These are phyloP conservation scores for Saccharomyces kudriavzevii DNA, from an alignment of 805 yeast species.

Conservation along the genomic window DNA sequence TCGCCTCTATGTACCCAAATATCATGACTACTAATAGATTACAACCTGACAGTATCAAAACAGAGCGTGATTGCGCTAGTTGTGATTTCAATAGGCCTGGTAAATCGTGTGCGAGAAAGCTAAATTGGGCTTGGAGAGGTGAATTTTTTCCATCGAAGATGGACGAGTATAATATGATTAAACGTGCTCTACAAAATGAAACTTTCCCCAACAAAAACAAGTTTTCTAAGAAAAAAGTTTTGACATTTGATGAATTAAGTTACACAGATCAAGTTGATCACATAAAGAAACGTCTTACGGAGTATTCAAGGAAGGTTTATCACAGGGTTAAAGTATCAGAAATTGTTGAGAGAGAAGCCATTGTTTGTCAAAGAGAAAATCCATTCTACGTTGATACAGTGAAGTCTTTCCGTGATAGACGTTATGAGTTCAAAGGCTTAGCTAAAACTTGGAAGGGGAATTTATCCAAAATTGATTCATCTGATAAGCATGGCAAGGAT, in stretches of 20 bases:
- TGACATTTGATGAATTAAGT: slow-evolving; percentile 68
- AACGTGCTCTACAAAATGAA: slow-evolving; percentile 73
- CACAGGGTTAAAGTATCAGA: slow-evolving; percentile 74
- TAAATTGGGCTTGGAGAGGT: slow-evolving; percentile 98
- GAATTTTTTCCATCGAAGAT: slow-evolving; percentile 85
- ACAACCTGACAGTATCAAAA: slow-evolving; percentile 96
- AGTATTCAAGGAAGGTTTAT: slow-evolving; percentile 78
- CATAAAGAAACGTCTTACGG: slow-evolving; percentile 70
- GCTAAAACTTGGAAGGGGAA: slow-evolving; percentile 94
- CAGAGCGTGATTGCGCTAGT: slow-evolving; percentile 91
- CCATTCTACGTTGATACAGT: slow-evolving; percentile 96
- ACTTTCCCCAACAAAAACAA: slow-evolving; percentile 56
- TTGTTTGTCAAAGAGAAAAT: slow-evolving; percentile 93
- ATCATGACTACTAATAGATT: slow-evolving; percentile 95
- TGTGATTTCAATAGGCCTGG: slow-evolving; percentile 97
- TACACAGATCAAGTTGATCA: slow-evolving; percentile 68
- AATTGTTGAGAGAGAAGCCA: slow-evolving; percentile 81
- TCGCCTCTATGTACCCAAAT: slow-evolving; percentile 98
- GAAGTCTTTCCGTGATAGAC: slow-evolving; percentile 85
- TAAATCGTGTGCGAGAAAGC: slow-evolving; percentile 80
- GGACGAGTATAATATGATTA: slow-evolving; percentile 87
- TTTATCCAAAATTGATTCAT: slow-evolving; percentile 42
- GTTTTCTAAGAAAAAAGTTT: slow-evolving; percentile 45
- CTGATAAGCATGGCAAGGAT: slow-evolving; percentile 58
- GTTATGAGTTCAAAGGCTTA: slow-evolving; percentile 89